Percentiles rank a stretch among this genome's conserved stretches.
These are phyloP conservation scores for Cercospora sojina DNA, from an alignment of 2,329 filamentous ascomycete genomes.

Conservation along the genomic window DNA sequence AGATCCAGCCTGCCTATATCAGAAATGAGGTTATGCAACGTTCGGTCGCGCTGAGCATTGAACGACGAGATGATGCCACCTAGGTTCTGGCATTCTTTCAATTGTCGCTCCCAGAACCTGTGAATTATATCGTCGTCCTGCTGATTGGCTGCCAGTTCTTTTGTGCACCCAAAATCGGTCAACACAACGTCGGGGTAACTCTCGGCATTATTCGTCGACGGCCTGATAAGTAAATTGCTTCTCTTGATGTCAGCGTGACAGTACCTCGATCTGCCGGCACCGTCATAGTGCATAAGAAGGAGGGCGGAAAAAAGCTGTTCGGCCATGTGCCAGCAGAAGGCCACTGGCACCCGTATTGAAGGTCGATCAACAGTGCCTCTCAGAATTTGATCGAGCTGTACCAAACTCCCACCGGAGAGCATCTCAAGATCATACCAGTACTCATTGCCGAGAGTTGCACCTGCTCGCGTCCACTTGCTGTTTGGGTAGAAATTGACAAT, in stretches of 20 bases:
- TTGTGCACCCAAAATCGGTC: neutral
- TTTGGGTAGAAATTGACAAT: neutral
- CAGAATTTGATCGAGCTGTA: neutral
- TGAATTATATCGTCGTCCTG: neutral
- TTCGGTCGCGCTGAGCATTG: neutral
- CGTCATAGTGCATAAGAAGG: neutral
- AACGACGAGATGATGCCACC: neutral
- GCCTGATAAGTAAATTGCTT: neutral
- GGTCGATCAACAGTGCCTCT: neutral
- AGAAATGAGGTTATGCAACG: neutral
- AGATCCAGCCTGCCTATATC: neutral
- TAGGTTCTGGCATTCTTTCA: neutral
- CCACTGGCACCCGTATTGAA: neutral
- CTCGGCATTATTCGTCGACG: neutral
- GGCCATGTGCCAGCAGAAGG: neutral
- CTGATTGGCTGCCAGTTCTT: neutral
- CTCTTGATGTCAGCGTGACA: neutral
- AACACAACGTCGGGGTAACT: neutral
- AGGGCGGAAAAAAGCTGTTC: neutral
- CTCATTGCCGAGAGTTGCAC: neutral
- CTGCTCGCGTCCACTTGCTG: neutral
- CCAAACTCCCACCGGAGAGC: neutral
- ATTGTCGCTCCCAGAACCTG: neutral
- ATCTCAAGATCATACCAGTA: neutral
- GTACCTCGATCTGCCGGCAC: neutral